Conservation (phyloP, 2,329 filamentous ascomycete genomes). For the Penicillium fuscoglaucum region DNA sequence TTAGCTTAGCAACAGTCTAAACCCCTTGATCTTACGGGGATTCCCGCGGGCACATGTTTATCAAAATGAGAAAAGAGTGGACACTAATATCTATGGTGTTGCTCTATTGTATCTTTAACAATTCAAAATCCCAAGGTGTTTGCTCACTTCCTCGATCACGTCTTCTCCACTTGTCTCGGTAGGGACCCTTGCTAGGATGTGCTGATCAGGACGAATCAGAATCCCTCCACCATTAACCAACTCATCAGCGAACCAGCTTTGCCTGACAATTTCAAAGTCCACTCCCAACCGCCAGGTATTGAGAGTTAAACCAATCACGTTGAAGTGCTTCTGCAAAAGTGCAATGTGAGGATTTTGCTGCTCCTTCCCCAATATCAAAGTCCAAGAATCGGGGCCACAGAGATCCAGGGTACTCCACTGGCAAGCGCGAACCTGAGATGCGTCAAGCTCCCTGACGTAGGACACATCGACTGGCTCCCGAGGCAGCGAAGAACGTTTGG, state of each 20-base stretch:
- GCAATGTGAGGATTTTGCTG: background rate
- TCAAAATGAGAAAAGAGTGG: background rate
- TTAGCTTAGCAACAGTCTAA: background rate
- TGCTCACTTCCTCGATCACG: background rate
- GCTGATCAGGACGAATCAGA: slow-evolving; percentile 44
- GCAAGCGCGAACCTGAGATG: slow-evolving; percentile 25
- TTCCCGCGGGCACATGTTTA: background rate
- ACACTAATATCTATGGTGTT: background rate
- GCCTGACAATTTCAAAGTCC: background rate
- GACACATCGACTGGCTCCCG: slow-evolving; percentile 31
- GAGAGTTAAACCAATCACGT: background rate
- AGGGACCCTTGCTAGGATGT: slow-evolving; percentile 28
- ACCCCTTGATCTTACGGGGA: background rate
- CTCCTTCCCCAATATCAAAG: slow-evolving; percentile 25
- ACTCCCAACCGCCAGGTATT: background rate
- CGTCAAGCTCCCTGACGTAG: slow-evolving; percentile 36
- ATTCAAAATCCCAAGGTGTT: slow-evolving; percentile 1
- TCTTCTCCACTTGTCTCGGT: background rate
- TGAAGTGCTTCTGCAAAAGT: background rate
- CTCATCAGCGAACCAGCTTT: slow-evolving; percentile 13
- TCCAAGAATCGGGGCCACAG: slow-evolving; percentile 35
- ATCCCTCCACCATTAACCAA: slow-evolving; percentile 29
- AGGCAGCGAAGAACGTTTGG: background rate
- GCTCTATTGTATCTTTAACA: background rate
- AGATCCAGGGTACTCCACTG: slow-evolving; percentile 43